Percentiles rank a stretch among this genome's conserved stretches.
Conservation (phyloP, 1,139 yeast species). For the Magnusiomyces magnusii region DNA sequence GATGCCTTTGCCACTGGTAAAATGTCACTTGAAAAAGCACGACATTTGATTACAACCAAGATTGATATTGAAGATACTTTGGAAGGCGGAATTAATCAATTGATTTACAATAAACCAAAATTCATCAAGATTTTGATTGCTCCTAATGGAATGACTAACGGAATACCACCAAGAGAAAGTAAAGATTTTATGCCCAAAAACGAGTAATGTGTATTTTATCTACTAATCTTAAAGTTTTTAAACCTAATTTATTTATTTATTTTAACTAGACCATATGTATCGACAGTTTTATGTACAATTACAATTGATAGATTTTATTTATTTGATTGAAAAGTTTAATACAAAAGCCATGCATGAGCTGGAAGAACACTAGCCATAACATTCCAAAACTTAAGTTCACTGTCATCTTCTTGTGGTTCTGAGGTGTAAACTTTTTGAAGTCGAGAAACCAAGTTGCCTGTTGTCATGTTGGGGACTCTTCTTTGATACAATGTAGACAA, state of each 20-base stretch:
- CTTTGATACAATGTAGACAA: constrained; percentile 5
- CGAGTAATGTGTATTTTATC: too few relatives aligned
- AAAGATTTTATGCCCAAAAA: neutral
- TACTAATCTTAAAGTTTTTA: too few relatives aligned
- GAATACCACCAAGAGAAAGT: constrained; percentile 6
- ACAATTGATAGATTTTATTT: too few relatives aligned
- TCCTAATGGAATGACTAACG: constrained; percentile 25
- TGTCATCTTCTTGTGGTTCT: neutral
- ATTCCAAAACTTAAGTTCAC: neutral
- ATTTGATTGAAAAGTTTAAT: too few relatives aligned
- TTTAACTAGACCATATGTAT: neutral
- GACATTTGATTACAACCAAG: constrained; percentile 39
- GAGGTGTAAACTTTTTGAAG: neutral
- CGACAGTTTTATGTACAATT: neutral
- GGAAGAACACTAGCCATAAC: constrained; percentile 5
- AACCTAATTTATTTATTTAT: too few relatives aligned
- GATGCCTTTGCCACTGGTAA: constrained; percentile 39
- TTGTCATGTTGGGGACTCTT: neutral
- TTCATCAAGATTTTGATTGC: constrained; percentile 43
- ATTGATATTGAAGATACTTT: constrained; percentile 39
- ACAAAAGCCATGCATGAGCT: constrained; percentile 5
- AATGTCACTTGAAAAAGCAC: constrained; percentile 37
- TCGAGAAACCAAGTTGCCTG: neutral
- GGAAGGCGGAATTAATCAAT: constrained; percentile 40
- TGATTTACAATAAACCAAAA: constrained; percentile 39